phyloP scores from a whole-genome alignment of 768 basidiomycete species.

The Psilocybe tampanensis region DNA sequence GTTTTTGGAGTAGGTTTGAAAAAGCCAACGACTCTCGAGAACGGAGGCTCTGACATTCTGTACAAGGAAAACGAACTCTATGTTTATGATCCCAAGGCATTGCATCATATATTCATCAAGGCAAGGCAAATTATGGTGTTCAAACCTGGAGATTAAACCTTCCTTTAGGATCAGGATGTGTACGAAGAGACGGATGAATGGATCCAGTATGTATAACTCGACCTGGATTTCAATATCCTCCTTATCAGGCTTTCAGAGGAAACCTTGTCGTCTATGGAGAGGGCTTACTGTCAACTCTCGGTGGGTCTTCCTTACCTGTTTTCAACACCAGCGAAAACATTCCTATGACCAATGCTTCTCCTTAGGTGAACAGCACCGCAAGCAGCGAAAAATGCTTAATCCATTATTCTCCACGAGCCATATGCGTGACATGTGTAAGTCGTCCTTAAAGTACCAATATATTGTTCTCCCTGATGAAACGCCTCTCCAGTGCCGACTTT shows the following conservation, averaged over 20 bases:
- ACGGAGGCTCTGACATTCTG: background rate
- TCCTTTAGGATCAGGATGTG: slow-evolving; percentile 31
- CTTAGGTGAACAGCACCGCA: slow-evolving; percentile 43
- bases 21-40: background rate
- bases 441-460: background rate
- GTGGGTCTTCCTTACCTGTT: too few relatives aligned
- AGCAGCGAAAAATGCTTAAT: slow-evolving; percentile 45
- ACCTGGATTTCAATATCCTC: background rate
- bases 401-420: slow-evolving; percentile 45
- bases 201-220: slow-evolving; percentile 17
- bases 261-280: slow-evolving; percentile 27
- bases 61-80: slow-evolving; percentile 29
- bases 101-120: slow-evolving; percentile 49
- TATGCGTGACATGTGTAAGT: slow-evolving; percentile 39
- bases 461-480: background rate
- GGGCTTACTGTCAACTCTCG: slow-evolving; percentile 29
- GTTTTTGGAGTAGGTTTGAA: background rate
- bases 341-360: background rate
- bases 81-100: slow-evolving; percentile 46
- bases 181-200: slow-evolving; percentile 30
- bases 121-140: background rate
- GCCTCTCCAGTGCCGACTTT: slow-evolving; percentile 32
- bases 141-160: background rate
- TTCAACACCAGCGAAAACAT: too few relatives aligned
- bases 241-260: background rate